Conservation (phyloP, 441 rosid genomes). For the Macaranga tanarius region DNA sequence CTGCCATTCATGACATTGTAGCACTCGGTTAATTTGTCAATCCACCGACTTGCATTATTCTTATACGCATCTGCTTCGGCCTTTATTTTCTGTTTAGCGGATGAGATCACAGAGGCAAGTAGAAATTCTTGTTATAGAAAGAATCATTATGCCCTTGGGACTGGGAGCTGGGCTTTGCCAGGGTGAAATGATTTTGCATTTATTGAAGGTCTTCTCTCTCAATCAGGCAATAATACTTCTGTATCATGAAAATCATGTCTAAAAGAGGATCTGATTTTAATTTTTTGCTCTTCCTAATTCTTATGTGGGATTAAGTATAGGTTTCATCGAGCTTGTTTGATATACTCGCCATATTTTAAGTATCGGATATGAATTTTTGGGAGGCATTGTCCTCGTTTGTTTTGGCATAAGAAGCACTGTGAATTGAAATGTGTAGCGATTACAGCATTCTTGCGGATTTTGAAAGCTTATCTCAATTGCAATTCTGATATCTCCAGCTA, state of each 20-base stretch:
- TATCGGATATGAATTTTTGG: conserved; percentile 17
- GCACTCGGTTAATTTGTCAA: conserved; percentile 59
- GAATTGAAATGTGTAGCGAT: conserved; percentile 5
- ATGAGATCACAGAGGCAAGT: conserved; percentile 24
- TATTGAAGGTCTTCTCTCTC: not conserved
- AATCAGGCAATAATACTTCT: conserved; percentile 21
- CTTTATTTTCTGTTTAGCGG: not conserved
- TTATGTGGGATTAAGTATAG: conserved; percentile 14
- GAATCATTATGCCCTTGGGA: conserved; percentile 14
- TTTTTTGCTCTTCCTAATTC: not conserved
- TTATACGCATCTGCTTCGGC: not conserved
- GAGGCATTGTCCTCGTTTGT: conserved; percentile 4
- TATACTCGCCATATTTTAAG: not conserved
- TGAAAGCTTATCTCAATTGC: too few relatives aligned
- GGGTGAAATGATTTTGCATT: conserved; percentile 13
- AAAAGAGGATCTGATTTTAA: not conserved
- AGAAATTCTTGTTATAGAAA: conserved; percentile 20
- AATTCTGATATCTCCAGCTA: too few relatives aligned
- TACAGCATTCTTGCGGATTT: not conserved
- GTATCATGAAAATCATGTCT: conserved; percentile 29
- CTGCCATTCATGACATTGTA: conserved; percentile 84
- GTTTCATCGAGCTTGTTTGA: conserved; percentile 24
- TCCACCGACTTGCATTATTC: conserved; percentile 2
- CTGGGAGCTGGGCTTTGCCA: not conserved
- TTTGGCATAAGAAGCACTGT: not conserved